Conservation (phyloP, 169 alveolate species). For the Plasmodium vivax region DNA sequence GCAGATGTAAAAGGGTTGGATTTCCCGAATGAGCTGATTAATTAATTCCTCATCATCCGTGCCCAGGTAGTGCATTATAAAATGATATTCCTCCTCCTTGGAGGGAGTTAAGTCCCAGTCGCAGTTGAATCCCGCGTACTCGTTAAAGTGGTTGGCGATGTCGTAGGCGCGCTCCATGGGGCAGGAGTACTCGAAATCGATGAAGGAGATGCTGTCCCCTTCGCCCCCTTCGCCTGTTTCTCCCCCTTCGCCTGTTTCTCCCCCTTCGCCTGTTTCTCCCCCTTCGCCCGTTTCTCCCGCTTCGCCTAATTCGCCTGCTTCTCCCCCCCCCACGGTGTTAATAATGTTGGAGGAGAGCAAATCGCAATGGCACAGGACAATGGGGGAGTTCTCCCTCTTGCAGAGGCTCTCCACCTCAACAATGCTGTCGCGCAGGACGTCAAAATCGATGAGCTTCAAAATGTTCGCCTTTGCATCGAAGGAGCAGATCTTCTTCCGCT, state of each 20-base stretch:
- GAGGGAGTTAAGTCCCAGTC: slow-evolving; percentile 77
- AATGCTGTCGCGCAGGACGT: background rate
- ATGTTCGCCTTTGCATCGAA: slow-evolving; percentile 35
- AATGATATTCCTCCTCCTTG: slow-evolving; percentile 74
- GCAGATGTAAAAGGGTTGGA: slow-evolving; percentile 82
- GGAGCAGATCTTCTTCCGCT: background rate
- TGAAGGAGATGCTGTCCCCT: slow-evolving; percentile 23
- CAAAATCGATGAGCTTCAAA: slow-evolving; percentile 36
- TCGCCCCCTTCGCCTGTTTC: background rate
- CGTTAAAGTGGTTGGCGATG: slow-evolving; percentile 85
- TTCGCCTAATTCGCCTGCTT: too few relatives aligned
- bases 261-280: background rate
- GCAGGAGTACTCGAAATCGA: slow-evolving; percentile 84
- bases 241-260: too few relatives aligned
- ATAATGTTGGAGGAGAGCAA: slow-evolving; percentile 79
- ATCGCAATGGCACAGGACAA: slow-evolving; percentile 84
- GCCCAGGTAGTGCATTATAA: slow-evolving; percentile 64
- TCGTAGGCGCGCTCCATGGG: slow-evolving; percentile 86
- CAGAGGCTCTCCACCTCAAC: slow-evolving; percentile 75
- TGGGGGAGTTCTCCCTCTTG: slow-evolving; percentile 78
- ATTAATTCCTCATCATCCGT: slow-evolving; percentile 59
- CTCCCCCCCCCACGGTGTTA: slow-evolving; percentile 18
- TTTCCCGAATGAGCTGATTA: slow-evolving; percentile 68
- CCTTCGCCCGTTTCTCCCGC: background rate
- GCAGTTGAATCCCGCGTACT: slow-evolving; percentile 79